A percentile compares a stretch with the other conserved stretches of the same genome.
These are phyloP conservation scores for Neospermospora avenae DNA, from an alignment of 2,329 filamentous ascomycete genomes.

Conservation along the genomic window DNA sequence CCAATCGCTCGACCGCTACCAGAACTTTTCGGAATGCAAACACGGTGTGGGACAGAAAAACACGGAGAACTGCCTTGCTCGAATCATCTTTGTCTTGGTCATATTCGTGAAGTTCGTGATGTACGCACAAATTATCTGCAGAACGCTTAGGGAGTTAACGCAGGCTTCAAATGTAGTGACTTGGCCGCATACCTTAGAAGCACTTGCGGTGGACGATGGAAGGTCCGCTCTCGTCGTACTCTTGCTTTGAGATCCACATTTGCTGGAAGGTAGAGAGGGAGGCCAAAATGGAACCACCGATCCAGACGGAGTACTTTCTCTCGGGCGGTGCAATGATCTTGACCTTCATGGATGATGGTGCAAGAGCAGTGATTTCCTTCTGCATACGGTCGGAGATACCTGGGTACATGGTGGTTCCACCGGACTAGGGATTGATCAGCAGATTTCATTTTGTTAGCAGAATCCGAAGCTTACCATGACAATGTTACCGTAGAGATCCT, in stretches of 20 bases:
- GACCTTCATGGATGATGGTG: slow-evolving; percentile 99
- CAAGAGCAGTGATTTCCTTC: slow-evolving; percentile 99
- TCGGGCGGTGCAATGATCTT: slow-evolving; percentile 99
- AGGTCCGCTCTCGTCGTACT: slow-evolving; percentile 99
- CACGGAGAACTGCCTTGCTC: slow-evolving; percentile 29
- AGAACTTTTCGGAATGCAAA: slow-evolving; percentile 37
- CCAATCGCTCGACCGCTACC: slow-evolving; percentile 34
- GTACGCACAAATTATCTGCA: slow-evolving; percentile 31
- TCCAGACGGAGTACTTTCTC: slow-evolving; percentile 99
- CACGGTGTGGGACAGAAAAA: slow-evolving; percentile 31
- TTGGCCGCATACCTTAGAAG: slow-evolving; percentile 77
- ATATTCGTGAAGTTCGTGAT: slow-evolving; percentile 36
- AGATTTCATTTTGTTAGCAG: not conserved
- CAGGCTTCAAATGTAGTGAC: not conserved
- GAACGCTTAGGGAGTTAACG: slow-evolving; percentile 13
- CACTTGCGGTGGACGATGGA: slow-evolving; percentile 99
- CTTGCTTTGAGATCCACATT: slow-evolving; percentile 99
- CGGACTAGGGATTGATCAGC: slow-evolving; percentile 62
- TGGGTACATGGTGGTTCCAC: slow-evolving; percentile 99
- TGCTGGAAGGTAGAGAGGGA: slow-evolving; percentile 99
- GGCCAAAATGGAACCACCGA: slow-evolving; percentile 99
- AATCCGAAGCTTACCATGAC: slow-evolving; percentile 79
- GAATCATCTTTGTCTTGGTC: slow-evolving; percentile 33
- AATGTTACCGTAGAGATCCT: slow-evolving; percentile 99
- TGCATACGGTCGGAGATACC: slow-evolving; percentile 99